phyloP scores from a whole-genome alignment of 805 yeast genomes.

The Tetrapisispora pingtungensis region DNA sequence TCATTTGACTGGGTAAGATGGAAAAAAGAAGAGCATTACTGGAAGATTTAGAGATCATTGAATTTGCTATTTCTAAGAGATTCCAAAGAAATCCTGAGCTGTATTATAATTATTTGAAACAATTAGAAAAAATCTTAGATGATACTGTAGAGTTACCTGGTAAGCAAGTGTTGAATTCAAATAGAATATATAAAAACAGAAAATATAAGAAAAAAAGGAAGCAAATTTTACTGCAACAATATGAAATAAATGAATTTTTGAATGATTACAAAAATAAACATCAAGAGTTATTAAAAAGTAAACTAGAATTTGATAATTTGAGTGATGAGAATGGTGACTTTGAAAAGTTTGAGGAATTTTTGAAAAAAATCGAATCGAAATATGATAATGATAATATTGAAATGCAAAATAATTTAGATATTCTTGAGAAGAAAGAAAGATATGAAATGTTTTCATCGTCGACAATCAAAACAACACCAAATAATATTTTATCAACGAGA shows the following conservation, averaged over 20 bases:
- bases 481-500: conserved; percentile 37
- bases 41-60: conserved; percentile 67
- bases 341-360: conserved; percentile 31
- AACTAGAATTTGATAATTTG: background rate
- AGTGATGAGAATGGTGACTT: conserved; percentile 12
- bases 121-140: conserved; percentile 2
- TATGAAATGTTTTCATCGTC: conserved; percentile 22
- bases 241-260: conserved; percentile 49
- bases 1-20: conserved; percentile 8
- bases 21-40: conserved; percentile 33
- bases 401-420: conserved; percentile 2
- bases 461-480: conserved; percentile 7
- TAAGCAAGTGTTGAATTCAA: conserved; percentile 13
- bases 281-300: conserved; percentile 4
- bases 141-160: conserved; percentile 2
- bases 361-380: conserved; percentile 24
- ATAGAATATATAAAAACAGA: conserved; percentile 25
- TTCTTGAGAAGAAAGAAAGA: conserved; percentile 7
- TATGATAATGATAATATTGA: background rate
- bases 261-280: conserved; percentile 35
- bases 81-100: conserved; percentile 52
- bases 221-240: conserved; percentile 51
- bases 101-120: conserved; percentile 27
- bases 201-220: conserved; percentile 36
- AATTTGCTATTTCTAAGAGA: conserved; percentile 53